Conservation (phyloP, 257 asterid species). For the Lycium ferocissimum region DNA sequence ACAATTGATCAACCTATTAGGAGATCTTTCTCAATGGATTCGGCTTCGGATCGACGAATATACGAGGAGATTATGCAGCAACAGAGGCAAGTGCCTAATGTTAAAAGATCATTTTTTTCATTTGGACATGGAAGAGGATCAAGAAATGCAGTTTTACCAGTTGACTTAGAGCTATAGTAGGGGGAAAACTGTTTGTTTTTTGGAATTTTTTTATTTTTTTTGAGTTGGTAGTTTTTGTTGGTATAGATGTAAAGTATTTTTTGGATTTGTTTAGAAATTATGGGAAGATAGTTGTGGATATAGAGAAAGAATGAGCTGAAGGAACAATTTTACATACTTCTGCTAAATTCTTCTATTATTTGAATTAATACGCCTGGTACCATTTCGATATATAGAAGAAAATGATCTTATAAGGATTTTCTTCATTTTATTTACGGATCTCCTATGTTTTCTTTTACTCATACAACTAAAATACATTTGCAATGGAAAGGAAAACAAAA, state of each 20-base stretch:
- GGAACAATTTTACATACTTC: neutral
- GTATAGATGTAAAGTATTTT: neutral
- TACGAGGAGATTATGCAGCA: slow-evolving; percentile 55
- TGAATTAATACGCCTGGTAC: neutral
- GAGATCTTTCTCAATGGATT: slow-evolving; percentile 85
- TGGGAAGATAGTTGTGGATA: neutral
- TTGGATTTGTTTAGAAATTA: neutral
- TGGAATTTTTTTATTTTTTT: neutral
- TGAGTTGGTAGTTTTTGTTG: neutral
- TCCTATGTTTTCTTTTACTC: no score
- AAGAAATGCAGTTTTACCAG: slow-evolving; percentile 71
- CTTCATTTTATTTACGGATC: neutral
- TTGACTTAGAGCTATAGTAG: slow-evolving; percentile 45
- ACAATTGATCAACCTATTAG: slow-evolving; percentile 57
- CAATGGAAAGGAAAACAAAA: neutral
- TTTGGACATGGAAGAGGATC: slow-evolving; percentile 72
- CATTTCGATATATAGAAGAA: neutral
- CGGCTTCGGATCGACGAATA: slow-evolving; percentile 66
- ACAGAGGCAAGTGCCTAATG: slow-evolving; percentile 30
- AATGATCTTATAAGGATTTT: neutral
- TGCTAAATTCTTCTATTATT: neutral
- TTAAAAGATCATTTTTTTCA: slow-evolving; percentile 66
- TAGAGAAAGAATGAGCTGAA: neutral
- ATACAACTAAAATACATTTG: neutral
- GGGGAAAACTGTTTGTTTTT: neutral